Base-by-base conservation (phyloP, 148 eudicot species). In the Arctostaphylos glauca region DNA sequence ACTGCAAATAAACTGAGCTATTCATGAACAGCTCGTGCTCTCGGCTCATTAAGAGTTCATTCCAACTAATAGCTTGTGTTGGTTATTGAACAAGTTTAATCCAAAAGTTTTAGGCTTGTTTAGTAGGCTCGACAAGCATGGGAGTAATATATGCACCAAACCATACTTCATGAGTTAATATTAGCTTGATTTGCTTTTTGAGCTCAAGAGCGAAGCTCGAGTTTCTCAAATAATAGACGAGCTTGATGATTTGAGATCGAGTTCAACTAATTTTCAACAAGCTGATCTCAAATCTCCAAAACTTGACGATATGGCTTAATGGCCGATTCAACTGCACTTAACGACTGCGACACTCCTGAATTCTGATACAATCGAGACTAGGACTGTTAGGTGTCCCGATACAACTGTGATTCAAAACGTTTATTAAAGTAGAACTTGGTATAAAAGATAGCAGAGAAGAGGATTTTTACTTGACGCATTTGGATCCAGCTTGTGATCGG, bases 401-500 rank as follows among this genome's bases (percentile, higher is more conserved):
- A n/a, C n/a, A n/a, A 23, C 14, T 23, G 70, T 41, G 0, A 23
- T 9, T 64, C 15, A 23, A 64, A 64, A 9, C 41, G 4, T 9
- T 8, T 5, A 60, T n/a, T n/a, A 23, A 64, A 15, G 21, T 4
- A 14, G 23, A 64, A 9, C 31, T 64, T 25, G 15, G 70, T 23
- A 23, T 9, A 64, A 23, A 50, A 50, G 19, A 5, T 47, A 54
- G 2, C 1, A 31, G 41, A 81, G 16, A 14, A 53, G 25, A 73
- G n/a, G 31, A 56, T n/a, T 56, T 66, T 85, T 87, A 95, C 98
- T 82, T 88, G 59, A 92, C 62, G 62, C 98, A 95, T 53, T 87
- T 80, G 64, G 85, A 41, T 62, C 89, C 89, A 0, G 89, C 86
- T 81, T 90, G 92, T 62, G 84, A 85, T 77, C 82, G 87, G 85